These are phyloP conservation scores for Wickerhamomyces alni DNA, from an alignment of 805 yeast species.

Conservation along the genomic window DNA sequence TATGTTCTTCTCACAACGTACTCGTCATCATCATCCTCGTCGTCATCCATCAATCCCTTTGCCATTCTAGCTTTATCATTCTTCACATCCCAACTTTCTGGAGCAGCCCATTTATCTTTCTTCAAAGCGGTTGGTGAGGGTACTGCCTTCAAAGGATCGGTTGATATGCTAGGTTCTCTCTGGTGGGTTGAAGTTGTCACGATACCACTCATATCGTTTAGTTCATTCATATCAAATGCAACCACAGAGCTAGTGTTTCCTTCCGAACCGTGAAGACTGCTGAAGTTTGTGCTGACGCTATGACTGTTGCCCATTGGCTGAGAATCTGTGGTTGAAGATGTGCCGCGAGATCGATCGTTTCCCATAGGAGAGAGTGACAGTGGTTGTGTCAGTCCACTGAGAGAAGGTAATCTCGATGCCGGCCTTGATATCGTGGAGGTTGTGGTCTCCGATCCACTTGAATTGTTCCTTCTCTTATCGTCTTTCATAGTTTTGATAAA, in stretches of 20 bases:
- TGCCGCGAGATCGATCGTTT: background rate
- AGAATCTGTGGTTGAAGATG: background rate
- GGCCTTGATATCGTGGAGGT: constrained; percentile 4
- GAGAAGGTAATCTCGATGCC: constrained; percentile 10
- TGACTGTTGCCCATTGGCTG: constrained; percentile 1
- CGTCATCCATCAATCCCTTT: background rate
- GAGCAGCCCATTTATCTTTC: constrained; percentile 43
- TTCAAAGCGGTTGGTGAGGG: background rate
- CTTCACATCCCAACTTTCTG: constrained; percentile 59
- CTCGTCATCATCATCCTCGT: constrained; percentile 30
- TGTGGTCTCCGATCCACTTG: constrained; percentile 5
- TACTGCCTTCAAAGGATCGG: background rate
- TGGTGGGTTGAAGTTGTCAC: constrained; percentile 15
- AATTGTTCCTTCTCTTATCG: constrained; percentile 10
- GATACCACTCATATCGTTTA: constrained; percentile 47
- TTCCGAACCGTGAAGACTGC: constrained; percentile 2
- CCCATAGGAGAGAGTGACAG: background rate
- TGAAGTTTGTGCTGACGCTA: constrained; percentile 4
- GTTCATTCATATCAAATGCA: constrained; percentile 28
- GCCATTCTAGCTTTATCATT: constrained; percentile 16
- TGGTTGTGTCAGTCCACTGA: background rate
- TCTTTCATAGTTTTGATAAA: constrained; percentile 22
- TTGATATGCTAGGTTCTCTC: background rate
- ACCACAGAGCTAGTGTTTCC: constrained; percentile 32
- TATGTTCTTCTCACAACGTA: constrained; percentile 29